Base-by-base conservation (phyloP, 192 early-diverging fungal genomes). In the Coemansia sp. region DNA sequence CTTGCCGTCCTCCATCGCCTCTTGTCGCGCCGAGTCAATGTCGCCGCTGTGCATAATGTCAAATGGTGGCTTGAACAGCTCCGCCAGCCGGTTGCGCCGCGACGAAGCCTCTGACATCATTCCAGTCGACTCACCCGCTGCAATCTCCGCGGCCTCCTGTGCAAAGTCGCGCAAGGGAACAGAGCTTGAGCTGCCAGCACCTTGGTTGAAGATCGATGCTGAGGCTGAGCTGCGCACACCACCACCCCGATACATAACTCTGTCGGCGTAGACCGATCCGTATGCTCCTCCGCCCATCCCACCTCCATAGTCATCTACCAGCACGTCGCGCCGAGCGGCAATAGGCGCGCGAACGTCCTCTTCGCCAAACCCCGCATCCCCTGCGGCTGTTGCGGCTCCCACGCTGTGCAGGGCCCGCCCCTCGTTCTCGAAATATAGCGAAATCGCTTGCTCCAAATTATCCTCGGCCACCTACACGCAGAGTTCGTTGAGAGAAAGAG, bases 61-160 rank as follows among this genome's bases (percentile, higher is more conserved):
- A 29, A 89, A 86, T 0, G 96, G 96, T 4, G 94, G 91, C 38
- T 89, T 85, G 74, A 94, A 98, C 53, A 97, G 73, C 54, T 94
- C 88, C 2, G 92, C 89, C 41, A 94, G 68, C 27, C 88, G 79
- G 70, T 82, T 85, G 67, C 74, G 85, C 70, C 79, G 73, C 60
- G 76, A 65, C 57, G 63, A 40, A n/a, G 63, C 32, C 11, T 68
- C 42, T 25, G 27, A 22, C 43, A 42, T 41, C 39, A 54, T 54
- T 19, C 53, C 46, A 1, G 59, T 36, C 10, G 72, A 59, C 6
- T 24, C 53, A n/a, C 58, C 73, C 45, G 79, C 84, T 32, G 78
- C 62, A 60, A 90, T 78, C 40, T 84, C 86, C 15, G 73, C 85
- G 15, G 88, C 84, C 65, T 91, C 89, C 12, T 87, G 83, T 11